Evolutionary conservation across 1,284 basidiomycete species (phyloP), one percentile per base, ranked within the genome.

Genomic region (Cryptococcus sp.): DNA sequence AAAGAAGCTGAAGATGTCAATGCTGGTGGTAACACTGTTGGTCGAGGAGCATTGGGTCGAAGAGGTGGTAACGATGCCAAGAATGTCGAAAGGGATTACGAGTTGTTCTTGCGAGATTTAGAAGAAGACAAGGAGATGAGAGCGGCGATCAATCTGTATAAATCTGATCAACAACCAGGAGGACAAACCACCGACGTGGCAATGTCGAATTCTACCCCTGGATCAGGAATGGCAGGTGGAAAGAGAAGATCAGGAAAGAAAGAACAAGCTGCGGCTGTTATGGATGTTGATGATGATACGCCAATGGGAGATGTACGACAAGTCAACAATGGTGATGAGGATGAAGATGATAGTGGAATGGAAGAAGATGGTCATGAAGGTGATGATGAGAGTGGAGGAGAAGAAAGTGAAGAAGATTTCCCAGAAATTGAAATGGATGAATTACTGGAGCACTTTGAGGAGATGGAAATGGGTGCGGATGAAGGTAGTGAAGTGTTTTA

Each of bases 101-200:
- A 98, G 79, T 67, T 91, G 60, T 98, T 98, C 85, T 79, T 98
- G 77, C 83, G 90, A 51, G 94, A 98, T 68, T 78, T 98, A 56
- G 95, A 98, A 77, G 95, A 98, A 76, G 95, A 98, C 78, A 87
- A 89, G 50, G 95, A 98, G 81, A 81, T 98, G 81, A 84, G 95
- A 51, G 82, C 83, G 14, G 85, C 85, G 14, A 87, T 98, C 68
- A 96, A 98, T 77, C 69, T 98, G 55, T 98, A 94, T 80, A 89
- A 88, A 78, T 79, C 83, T 14, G 69, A 76, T 6, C 61, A 58
- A 33, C 62, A 65, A 58, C 61, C 59, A 14, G 50, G 55, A 4
- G 56, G 56, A 80, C 58, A 58, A 42, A n/a, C n/a, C n/a, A n/a
- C n/a, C n/a, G n/a, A n/a, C 61, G 67, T 65, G 44, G 63, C 57